Evolutionary conservation across 2,329 filamentous ascomycete species (phyloP), one percentile per base, ranked within the genome.

Genomic region (Mycogone perniciosa): DNA sequence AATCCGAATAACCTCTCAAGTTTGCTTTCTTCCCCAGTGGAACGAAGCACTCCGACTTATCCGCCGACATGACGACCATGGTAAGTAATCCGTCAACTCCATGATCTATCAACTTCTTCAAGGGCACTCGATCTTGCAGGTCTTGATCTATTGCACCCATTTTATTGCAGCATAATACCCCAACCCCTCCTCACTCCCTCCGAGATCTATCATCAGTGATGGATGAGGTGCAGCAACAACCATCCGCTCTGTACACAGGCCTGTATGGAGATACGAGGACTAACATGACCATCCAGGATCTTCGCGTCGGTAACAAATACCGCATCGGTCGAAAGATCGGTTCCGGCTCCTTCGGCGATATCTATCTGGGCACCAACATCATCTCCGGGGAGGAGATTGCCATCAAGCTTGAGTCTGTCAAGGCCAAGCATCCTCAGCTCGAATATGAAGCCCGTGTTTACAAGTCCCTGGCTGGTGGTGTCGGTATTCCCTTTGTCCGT

Each of bases 231-330:
- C 39, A 10, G 10, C 40, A 26, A 48, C 10, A 44, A 46, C 27
- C 26, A 44, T 42, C 7, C 8, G 20, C 42, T 42, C 31, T 9
- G 7, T 13, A 8, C 8, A 9, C 31, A 13, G 6, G 26, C 9
- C 27, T 29, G 11, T 31, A 37, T 40, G 34, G 37, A 42, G 27
- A 9, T n/a, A 37, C n/a, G 29, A 13, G 46, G 20, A 34, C 60
- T 64, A 58, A 65, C 54, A 3, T 44, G 35, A 31, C 33, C 29
- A 10, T 34, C 35, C 64, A 97, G 92, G 93, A 99, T 83, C 85
- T 99, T 65, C 90, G 93, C 67, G 93, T 99, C 74, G 93, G 93
- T 74, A 97, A 97, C 73, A 97, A 99, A 70, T 99, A 99, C 84
- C 90, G 93, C 64, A 97, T 99, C 72, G 93, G 93, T 71, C 89